Evolutionary conservation across 2,329 filamentous ascomycete species (phyloP).

Genomic region (Calonectria pseudoreteaudii): DNA sequence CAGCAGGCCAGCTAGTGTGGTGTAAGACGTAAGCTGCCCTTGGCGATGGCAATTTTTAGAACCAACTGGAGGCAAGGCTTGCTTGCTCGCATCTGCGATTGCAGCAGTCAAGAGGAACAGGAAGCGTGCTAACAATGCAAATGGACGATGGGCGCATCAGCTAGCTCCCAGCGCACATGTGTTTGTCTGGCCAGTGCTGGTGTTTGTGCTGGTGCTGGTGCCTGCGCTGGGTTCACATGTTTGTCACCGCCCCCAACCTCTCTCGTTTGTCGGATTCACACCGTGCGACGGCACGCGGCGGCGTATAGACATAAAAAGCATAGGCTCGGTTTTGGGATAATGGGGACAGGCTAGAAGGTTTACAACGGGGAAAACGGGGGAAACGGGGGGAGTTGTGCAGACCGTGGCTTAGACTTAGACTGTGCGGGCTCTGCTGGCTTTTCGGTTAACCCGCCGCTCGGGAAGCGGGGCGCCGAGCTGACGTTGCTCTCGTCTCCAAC

Average conservation of each 20-base stretch:
- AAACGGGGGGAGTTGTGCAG: slow-evolving; percentile 11
- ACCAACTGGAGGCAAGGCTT: not conserved
- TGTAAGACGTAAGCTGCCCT: slow-evolving; percentile 14
- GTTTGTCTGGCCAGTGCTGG: not conserved
- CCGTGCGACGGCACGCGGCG: not conserved
- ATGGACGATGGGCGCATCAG: not conserved
- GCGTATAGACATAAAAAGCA: not conserved
- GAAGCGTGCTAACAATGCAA: not conserved
- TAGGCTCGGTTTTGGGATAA: not conserved
- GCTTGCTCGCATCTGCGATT: not conserved
- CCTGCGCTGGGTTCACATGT: slow-evolving; percentile 2
- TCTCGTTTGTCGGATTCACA: not conserved
- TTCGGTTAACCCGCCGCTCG: slow-evolving; percentile 29
- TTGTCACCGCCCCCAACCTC: slow-evolving; percentile 4
- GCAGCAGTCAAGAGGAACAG: not conserved
- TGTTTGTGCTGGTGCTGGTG: not conserved
- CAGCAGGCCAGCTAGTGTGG: not conserved
- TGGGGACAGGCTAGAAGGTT: not conserved
- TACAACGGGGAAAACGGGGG: slow-evolving; percentile 3
- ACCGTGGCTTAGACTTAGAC: slow-evolving; percentile 45
- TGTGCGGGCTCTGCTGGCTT: slow-evolving; percentile 23
- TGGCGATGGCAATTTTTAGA: slow-evolving; percentile 4
- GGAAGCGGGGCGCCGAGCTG: slow-evolving; percentile 30
- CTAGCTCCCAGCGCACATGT: not conserved
- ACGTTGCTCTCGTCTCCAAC: not conserved